Evolutionary conservation across 208 protist species (phyloP), one percentile per base, ranked within the genome.

Genomic region (Wallacemonas sp.): DNA sequence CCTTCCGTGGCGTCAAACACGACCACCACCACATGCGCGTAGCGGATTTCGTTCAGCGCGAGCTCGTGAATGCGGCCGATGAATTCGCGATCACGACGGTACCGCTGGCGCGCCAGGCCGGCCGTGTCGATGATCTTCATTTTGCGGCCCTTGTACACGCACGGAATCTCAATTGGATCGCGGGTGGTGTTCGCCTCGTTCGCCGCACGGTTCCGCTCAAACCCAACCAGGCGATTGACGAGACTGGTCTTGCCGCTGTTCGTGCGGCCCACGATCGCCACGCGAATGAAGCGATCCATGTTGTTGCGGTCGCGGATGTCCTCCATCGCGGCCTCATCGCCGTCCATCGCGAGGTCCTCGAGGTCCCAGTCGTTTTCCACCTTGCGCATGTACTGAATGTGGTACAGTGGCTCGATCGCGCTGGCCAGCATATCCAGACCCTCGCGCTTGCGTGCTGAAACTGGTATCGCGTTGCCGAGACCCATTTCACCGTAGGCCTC

Each of bases 231-330:
- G 22, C 93, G 82, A 73, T 98, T 98, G 39, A 98, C 80, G 4
- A 98, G 75, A 38, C 92, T 98, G 22, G 85, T 96, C 65, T 98
- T 98, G 23, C 96, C 96, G 66, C 84, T 89, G 76, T 98, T 98
- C 32, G 91, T 92, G 57, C 92, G 84, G 29, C 96, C 96, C 4
- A 98, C 86, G 26, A 98, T 84, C 0, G 91, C 93, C 28, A 98
- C 86, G 14, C 94, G 86, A 52, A 97, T 93, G 66, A 81, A 91
- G 31, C 81, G 80, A 41, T 94, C 90, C 3, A 75, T 82, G 67
- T 69, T 80, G 74, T 96, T 96, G 44, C 88, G 84, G 42, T 94
- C 76, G 16, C 87, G 86, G 28, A 97, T 92, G 44, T 94, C 84
- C 61, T 93, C 90, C 86, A 97, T 93, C 11, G 92, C 92, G 2